Conservation (phyloP, 2,329 filamentous ascomycete genomes). For the Aspergillus novofumigatus region DNA sequence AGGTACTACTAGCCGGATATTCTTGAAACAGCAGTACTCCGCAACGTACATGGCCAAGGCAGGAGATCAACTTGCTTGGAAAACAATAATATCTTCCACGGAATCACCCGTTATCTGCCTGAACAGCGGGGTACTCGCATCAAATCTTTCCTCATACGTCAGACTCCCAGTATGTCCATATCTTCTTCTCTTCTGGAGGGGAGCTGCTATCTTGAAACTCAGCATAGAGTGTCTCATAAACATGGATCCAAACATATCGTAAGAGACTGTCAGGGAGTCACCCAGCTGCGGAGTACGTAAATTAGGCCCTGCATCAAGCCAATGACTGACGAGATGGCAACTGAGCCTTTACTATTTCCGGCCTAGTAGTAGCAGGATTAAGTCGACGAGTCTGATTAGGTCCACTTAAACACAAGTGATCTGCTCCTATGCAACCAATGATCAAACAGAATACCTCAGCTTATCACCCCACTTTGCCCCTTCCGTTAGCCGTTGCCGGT, state of each 20-base stretch:
- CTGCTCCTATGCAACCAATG: constrained; percentile 15
- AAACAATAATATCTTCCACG: no score
- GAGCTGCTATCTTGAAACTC: neutral
- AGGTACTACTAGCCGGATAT: neutral
- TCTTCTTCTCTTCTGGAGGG: no score
- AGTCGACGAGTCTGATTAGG: neutral
- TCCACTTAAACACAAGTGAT: constrained; percentile 15
- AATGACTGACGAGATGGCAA: constrained; percentile 5
- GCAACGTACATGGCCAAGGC: neutral
- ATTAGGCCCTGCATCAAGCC: neutral
- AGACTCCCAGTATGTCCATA: neutral
- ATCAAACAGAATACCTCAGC: constrained; percentile 3
- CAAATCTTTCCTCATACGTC: neutral
- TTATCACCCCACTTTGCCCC: constrained; percentile 18
- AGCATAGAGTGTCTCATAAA: neutral
- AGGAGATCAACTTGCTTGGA: neutral
- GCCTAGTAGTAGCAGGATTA: constrained; percentile 10
- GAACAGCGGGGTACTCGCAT: neutral
- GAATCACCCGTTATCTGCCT: neutral
- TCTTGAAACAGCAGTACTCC: neutral
- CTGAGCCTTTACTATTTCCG: constrained; percentile 10
- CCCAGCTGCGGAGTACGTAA: neutral
- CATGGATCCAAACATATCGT: neutral
- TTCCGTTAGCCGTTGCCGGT: constrained; percentile 2
- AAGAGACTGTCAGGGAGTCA: neutral